Percentiles rank a stretch among this genome's conserved stretches.
These are phyloP conservation scores for Rhodotorula paludigena DNA, from an alignment of 768 basidiomycete genomes.

Conservation along the genomic window DNA sequence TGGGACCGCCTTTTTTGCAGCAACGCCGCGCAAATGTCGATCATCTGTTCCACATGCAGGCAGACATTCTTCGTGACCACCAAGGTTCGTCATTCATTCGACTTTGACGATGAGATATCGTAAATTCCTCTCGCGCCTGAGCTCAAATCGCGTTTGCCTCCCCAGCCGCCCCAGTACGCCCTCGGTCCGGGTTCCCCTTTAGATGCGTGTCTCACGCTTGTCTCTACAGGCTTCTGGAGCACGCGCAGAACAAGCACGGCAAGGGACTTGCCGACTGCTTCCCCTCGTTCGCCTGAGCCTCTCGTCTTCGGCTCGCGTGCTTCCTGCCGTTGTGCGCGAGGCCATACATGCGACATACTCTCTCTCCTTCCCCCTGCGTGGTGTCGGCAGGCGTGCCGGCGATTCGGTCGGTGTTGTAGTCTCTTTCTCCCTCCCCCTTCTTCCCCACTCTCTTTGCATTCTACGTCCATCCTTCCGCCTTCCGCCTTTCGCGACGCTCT, in stretches of 20 bases:
- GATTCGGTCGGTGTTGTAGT: background rate
- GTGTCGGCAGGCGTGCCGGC: background rate
- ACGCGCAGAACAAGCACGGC: constrained; percentile 17
- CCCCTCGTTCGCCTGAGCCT: constrained; percentile 8
- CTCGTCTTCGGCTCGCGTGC: no score
- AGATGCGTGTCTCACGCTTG: background rate
- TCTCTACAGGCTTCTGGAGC: constrained; percentile 14
- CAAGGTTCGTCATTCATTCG: background rate
- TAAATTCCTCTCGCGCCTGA: background rate
- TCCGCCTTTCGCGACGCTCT: no score
- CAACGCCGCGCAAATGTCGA: constrained; percentile 20
- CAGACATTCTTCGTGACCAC: constrained; percentile 20
- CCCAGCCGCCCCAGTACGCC: background rate
- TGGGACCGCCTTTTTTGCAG: no score
- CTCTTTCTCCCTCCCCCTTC: background rate
- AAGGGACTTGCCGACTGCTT: constrained; percentile 21
- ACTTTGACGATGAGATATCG: constrained; percentile 4
- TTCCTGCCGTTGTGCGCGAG: background rate
- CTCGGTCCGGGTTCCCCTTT: no score
- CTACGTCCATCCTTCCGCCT: no score
- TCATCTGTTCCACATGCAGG: constrained; percentile 32
- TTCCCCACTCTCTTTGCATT: no score
- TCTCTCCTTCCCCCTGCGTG: background rate
- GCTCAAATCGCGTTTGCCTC: background rate
- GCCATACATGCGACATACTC: no score